phyloP scores from a whole-genome alignment of 192 early-diverging fungal genomes.

The Coemansia sp. region DNA sequence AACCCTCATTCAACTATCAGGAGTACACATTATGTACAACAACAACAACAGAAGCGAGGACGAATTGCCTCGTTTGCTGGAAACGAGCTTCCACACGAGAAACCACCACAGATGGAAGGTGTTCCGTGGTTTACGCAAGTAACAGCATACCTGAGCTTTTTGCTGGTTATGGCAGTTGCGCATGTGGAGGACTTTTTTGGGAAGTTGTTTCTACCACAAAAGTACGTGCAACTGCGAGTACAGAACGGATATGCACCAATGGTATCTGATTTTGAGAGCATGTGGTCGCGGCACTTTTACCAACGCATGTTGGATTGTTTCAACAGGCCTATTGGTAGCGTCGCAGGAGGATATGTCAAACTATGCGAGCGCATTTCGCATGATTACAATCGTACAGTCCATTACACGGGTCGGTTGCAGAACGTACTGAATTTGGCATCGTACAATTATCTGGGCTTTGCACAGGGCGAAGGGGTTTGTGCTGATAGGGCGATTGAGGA shows the following conservation, averaged over 20 bases:
- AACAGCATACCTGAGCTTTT: constrained; percentile 92
- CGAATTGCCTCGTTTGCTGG: background rate
- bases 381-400: constrained; percentile 83
- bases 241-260: constrained; percentile 87
- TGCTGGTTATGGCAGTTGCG: constrained; percentile 91
- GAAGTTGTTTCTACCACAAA: constrained; percentile 68
- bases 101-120: constrained; percentile 21
- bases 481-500: constrained; percentile 86
- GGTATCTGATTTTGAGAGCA: constrained; percentile 94
- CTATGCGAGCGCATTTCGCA: constrained; percentile 79
- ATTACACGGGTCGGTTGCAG: constrained; percentile 74
- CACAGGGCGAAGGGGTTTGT: constrained; percentile 87
- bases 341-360: constrained; percentile 83
- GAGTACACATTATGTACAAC: too few relatives aligned
- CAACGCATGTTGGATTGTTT: constrained; percentile 87
- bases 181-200: constrained; percentile 92
- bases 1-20: too few relatives aligned
- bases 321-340: constrained; percentile 90
- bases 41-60: too few relatives aligned
- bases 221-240: constrained; percentile 71
- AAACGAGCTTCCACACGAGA: background rate
- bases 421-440: constrained; percentile 90
- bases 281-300: constrained; percentile 90
- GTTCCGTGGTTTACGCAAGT: constrained; percentile 82
- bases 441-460: constrained; percentile 99